A percentile compares a stretch with the other conserved stretches of the same genome.
phyloP scores from a whole-genome alignment of 169 alveolate species.

The Ichthyophthirius multifiliis region DNA sequence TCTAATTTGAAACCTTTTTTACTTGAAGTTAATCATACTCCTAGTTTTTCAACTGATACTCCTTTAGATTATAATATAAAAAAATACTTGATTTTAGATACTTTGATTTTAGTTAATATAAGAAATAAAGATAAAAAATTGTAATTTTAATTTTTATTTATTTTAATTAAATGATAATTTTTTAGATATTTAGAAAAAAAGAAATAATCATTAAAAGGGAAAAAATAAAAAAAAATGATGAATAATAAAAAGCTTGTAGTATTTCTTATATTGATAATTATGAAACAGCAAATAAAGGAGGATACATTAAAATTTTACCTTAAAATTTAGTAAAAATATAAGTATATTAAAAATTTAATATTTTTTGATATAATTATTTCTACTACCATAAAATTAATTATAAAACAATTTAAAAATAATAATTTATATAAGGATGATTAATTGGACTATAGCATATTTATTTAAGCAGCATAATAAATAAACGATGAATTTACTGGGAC shows the following conservation, averaged over 20 bases:
- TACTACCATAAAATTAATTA: too few relatives aligned
- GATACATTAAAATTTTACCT: conserved; percentile 54
- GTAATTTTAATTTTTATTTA: background rate
- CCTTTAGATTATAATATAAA: conserved; percentile 55
- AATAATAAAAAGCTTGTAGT: conserved; percentile 1
- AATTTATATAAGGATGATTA: background rate
- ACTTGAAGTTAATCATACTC: conserved; percentile 65
- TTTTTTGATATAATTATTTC: too few relatives aligned
- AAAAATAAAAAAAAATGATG: conserved; percentile 6
- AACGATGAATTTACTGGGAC: conserved; percentile 5
- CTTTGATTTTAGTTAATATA: conserved; percentile 45
- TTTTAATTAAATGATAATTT: background rate
- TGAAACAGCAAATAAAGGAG: conserved; percentile 46
- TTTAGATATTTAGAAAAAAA: too few relatives aligned
- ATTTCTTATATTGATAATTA: conserved; percentile 50
- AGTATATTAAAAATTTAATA: too few relatives aligned
- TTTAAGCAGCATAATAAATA: background rate
- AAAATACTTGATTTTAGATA: conserved; percentile 44
- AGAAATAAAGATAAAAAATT: conserved; percentile 19
- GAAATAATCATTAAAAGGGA: background rate
- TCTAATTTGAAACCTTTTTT: conserved; percentile 49
- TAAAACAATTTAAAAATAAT: background rate
- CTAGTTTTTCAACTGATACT: conserved; percentile 57
- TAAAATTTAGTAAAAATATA: conserved; percentile 3
- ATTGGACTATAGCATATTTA: background rate